These are phyloP conservation scores for Sextonia rubra DNA, from an alignment of 164 flowering plant genomes.

Conservation along the genomic window DNA sequence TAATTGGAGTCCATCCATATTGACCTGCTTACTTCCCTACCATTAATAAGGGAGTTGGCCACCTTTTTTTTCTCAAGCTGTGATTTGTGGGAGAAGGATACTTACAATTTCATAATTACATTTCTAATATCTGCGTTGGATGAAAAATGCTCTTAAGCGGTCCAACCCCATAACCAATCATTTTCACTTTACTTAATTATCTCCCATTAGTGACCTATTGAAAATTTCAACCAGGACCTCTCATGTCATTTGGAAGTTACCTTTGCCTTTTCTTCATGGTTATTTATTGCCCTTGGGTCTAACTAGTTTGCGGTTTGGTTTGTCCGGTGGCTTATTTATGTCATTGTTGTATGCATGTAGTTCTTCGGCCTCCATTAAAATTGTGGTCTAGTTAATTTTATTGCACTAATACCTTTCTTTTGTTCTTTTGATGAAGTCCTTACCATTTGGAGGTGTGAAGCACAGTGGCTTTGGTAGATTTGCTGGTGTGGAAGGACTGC, in stretches of 20 bases:
- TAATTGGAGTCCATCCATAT: background rate
- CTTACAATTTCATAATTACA: background rate
- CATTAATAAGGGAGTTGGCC: background rate
- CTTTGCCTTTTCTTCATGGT: too few relatives aligned
- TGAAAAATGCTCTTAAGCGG: too few relatives aligned
- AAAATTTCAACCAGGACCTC: background rate
- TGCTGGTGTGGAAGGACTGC: slow-evolving; percentile 91
- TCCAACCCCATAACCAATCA: too few relatives aligned
- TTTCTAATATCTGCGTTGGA: background rate
- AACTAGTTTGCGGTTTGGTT: too few relatives aligned
- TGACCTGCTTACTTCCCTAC: background rate
- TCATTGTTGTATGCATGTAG: too few relatives aligned
- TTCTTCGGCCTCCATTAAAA: too few relatives aligned
- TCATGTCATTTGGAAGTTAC: background rate
- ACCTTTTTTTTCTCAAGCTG: background rate
- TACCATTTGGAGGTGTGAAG: slow-evolving; percentile 97
- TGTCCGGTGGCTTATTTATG: too few relatives aligned
- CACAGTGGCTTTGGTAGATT: slow-evolving; percentile 96
- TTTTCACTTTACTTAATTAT: too few relatives aligned
- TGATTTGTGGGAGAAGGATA: background rate
- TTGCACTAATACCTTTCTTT: background rate
- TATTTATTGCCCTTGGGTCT: too few relatives aligned
- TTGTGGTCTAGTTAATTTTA: too few relatives aligned
- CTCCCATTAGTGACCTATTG: too few relatives aligned
- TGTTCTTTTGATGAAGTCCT: slow-evolving; percentile 41